These are phyloP conservation scores for Russula virescens DNA, from an alignment of 768 basidiomycete species.

Conservation along the genomic window DNA sequence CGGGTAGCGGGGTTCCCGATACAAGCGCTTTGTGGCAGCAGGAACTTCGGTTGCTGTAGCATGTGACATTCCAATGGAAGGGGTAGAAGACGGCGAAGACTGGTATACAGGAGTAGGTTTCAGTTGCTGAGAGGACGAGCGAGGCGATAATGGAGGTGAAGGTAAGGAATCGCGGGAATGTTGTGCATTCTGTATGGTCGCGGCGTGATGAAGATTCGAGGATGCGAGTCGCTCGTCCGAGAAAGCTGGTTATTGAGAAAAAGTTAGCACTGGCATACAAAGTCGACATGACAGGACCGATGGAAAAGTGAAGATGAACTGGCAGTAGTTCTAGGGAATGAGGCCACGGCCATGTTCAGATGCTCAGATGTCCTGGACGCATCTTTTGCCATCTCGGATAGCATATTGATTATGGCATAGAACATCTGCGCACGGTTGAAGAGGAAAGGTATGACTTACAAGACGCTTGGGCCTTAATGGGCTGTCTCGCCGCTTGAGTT, in stretches of 20 bases:
- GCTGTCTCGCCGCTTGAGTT: constrained; percentile 1
- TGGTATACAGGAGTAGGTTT: not conserved
- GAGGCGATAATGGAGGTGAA: constrained; percentile 12
- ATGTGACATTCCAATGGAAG: constrained; percentile 1
- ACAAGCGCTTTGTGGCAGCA: not conserved
- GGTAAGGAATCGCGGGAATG: constrained; percentile 13
- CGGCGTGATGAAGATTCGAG: not conserved
- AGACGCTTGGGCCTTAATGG: not conserved
- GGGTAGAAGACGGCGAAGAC: not conserved
- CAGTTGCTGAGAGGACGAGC: not conserved
- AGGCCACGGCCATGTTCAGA: not conserved
- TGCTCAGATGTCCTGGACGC: not conserved
- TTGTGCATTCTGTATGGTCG: not conserved
- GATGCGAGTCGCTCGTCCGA: not conserved
- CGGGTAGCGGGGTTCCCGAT: constrained; percentile 4
- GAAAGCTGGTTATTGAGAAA: constrained; percentile 2
- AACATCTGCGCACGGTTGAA: not conserved
- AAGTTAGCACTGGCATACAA: not conserved
- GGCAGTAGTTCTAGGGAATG: not conserved
- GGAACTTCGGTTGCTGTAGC: not conserved
- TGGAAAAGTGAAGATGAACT: not conserved
- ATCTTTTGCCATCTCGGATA: not conserved
- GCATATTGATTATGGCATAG: not conserved
- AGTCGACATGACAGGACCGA: not conserved
- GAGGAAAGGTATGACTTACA: constrained; percentile 8